Conservation (phyloP, 371 early-diverging fungal species). For the Mucor velutinosus region DNA sequence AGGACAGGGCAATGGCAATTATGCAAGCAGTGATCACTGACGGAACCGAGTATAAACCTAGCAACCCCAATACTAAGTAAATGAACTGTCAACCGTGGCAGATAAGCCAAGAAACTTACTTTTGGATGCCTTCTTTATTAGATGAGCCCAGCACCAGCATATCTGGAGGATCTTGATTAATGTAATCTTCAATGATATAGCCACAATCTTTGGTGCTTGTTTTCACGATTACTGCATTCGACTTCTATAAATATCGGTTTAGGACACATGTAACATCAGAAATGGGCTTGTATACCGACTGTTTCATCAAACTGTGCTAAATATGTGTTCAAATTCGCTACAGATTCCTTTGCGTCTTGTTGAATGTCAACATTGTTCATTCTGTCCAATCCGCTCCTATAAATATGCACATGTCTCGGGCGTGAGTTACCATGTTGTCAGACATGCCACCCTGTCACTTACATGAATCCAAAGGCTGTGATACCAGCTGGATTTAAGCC, state of each 20-base stretch:
- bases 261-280: not conserved
- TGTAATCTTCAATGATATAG: constrained; percentile 23
- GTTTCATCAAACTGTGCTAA: constrained; percentile 13
- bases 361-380: constrained; percentile 36
- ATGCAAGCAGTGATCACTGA: constrained; percentile 39
- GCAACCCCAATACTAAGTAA: not conserved
- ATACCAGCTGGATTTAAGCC: constrained; percentile 30
- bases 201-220: constrained; percentile 13
- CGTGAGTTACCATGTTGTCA: not conserved
- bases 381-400: constrained; percentile 31
- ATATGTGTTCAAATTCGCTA: constrained; percentile 5
- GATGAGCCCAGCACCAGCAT: constrained; percentile 35
- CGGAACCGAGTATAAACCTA: constrained; percentile 35
- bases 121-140: constrained; percentile 35
- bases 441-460: not conserved
- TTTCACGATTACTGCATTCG: not conserved
- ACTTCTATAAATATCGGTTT: not conserved
- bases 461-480: constrained; percentile 15
- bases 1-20: constrained; percentile 34
- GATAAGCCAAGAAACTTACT: constrained; percentile 8
- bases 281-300: not conserved
- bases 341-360: constrained; percentile 18
- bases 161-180: constrained; percentile 31
- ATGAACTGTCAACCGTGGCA: too few species aligned
- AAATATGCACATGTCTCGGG: not conserved